Evolutionary conservation across 768 basidiomycete species (phyloP).

Genomic region (Coprinopsis sp.): DNA sequence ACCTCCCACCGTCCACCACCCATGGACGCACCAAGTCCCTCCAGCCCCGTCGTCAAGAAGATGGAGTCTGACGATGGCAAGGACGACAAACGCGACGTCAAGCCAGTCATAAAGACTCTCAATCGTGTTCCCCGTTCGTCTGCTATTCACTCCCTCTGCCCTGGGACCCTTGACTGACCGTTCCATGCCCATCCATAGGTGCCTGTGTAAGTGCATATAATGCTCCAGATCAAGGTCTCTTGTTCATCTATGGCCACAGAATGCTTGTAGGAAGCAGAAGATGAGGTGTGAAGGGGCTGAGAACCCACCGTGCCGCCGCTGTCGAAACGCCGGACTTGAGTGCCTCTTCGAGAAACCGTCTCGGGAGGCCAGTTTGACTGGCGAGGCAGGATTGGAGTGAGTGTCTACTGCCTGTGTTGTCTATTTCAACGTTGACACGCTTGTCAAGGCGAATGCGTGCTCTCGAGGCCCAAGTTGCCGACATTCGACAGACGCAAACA

Average conservation of each 20-base stretch:
- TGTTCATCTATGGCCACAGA: conserved; percentile 39
- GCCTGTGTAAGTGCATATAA: conserved; percentile 79
- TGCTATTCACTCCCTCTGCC: conserved; percentile 16
- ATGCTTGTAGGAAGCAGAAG: conserved; percentile 94
- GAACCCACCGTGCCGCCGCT: conserved; percentile 93
- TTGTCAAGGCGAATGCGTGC: conserved; percentile 76
- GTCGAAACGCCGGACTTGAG: conserved; percentile 82
- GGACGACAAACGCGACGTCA: conserved; percentile 59
- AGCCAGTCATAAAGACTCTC: conserved; percentile 71
- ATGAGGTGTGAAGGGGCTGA: conserved; percentile 98
- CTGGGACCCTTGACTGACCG: conserved; percentile 14
- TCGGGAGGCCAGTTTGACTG: conserved; percentile 79
- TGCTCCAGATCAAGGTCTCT: conserved; percentile 16
- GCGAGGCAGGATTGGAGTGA: conserved; percentile 87
- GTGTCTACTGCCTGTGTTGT: conserved; percentile 18
- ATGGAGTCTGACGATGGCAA: conserved; percentile 58
- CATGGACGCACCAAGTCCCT: conserved; percentile 23
- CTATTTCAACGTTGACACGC: conserved; percentile 11
- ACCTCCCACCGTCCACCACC: conserved; percentile 15
- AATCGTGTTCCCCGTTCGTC: conserved; percentile 84
- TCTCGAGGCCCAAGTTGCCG: conserved; percentile 81
- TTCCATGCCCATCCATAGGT: conserved; percentile 41
- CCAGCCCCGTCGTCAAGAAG: conserved; percentile 45
- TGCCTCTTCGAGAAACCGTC: conserved; percentile 95
- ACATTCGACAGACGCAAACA: conserved; percentile 68